Evolutionary conservation across 108 stramenopile species (phyloP).

Genomic region (Phaeodactylum tricornutum): DNA sequence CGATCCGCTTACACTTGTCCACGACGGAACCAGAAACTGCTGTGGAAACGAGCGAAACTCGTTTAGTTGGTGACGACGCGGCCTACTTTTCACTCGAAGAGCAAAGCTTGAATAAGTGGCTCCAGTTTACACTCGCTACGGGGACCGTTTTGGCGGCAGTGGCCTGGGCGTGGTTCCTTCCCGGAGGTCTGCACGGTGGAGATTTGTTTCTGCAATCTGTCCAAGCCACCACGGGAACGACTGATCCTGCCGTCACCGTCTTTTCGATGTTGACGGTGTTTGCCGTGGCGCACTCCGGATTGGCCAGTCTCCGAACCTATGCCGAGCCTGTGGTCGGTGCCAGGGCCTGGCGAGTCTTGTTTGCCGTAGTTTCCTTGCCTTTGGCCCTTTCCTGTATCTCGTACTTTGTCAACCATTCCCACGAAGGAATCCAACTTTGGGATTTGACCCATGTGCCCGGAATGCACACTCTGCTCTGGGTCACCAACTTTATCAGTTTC

Average conservation of each 20-base stretch:
- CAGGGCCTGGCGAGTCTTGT: conserved; percentile 86
- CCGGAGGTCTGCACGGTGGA: conserved; percentile 44
- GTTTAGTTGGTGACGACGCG: conserved; percentile 58
- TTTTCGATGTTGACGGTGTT: conserved; percentile 72
- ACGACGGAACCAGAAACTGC: too few species aligned
- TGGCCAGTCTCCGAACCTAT: conserved; percentile 85
- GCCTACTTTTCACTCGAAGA: conserved; percentile 42
- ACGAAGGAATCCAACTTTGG: conserved; percentile 87
- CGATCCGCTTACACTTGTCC: too few species aligned
- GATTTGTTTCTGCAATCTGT: conserved; percentile 70
- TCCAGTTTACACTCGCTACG: conserved; percentile 63
- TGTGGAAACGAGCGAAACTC: too few species aligned
- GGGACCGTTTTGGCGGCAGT: conserved; percentile 64
- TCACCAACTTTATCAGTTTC: conserved; percentile 75
- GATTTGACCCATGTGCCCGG: conserved; percentile 47
- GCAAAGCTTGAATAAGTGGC: conserved; percentile 70
- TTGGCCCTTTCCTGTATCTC: conserved; percentile 86
- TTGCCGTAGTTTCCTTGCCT: conserved; percentile 82
- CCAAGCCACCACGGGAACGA: conserved; percentile 27
- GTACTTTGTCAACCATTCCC: conserved; percentile 91
- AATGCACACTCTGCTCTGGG: conserved; percentile 53
- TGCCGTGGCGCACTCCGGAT: conserved; percentile 86
- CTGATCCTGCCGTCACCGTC: conserved; percentile 42
- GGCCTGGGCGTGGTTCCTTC: conserved; percentile 60
- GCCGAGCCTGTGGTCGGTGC: conserved; percentile 88